Evolutionary conservation across 2,329 filamentous ascomycete genomes (phyloP).

Genomic region (Phyllosticta citrichinensis): DNA sequence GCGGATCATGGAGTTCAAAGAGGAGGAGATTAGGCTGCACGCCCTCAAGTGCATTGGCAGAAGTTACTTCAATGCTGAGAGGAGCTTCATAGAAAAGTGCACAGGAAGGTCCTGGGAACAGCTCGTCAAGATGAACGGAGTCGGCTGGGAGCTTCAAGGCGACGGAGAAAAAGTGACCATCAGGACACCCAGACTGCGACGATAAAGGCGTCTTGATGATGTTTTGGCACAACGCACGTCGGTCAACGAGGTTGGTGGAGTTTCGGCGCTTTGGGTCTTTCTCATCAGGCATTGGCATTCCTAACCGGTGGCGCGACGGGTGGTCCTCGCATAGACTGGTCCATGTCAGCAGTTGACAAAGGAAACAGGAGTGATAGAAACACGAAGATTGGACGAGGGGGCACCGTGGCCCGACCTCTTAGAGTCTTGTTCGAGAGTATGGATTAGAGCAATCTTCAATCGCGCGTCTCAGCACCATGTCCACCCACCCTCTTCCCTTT

Average conservation of each 20-base stretch:
- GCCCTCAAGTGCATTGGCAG: slow-evolving; percentile 79
- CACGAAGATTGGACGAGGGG: not conserved
- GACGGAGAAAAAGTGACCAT: slow-evolving; percentile 62
- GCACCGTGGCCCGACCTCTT: not conserved
- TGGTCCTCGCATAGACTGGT: not conserved
- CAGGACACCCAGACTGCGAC: slow-evolving; percentile 44
- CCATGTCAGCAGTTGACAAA: not conserved
- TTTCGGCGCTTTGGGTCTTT: not conserved
- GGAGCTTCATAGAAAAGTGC: slow-evolving; percentile 57
- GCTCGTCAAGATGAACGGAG: slow-evolving; percentile 53
- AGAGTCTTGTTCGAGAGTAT: not conserved
- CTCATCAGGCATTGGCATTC: not conserved
- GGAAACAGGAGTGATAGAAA: not conserved
- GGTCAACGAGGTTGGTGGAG: not conserved
- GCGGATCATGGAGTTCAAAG: slow-evolving; percentile 72
- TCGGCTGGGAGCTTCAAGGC: slow-evolving; percentile 72
- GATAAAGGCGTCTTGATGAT: not conserved
- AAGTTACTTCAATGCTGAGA: slow-evolving; percentile 66
- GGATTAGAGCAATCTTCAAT: not conserved
- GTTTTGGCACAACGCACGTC: slow-evolving; percentile 10
- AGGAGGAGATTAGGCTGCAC: slow-evolving; percentile 61
- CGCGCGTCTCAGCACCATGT: not conserved
- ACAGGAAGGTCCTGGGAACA: slow-evolving; percentile 63
- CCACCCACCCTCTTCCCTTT: not conserved
- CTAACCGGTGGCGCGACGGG: not conserved